Evolutionary conservation across 352 stramenopile genomes (phyloP).

Genomic region (Pythium vanterpoolii): DNA sequence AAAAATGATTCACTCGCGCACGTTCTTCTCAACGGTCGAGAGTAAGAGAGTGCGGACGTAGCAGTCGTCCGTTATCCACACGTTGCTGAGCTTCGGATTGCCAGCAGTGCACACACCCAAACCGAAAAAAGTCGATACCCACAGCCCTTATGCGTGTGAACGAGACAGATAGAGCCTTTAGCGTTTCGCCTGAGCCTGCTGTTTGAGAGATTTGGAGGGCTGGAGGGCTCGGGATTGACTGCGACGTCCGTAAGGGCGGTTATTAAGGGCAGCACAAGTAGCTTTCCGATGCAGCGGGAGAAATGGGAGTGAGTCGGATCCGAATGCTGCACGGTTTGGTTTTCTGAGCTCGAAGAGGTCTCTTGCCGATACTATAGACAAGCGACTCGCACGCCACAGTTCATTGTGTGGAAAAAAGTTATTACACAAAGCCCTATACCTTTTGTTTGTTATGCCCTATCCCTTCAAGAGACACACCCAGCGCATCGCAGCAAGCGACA

Average conservation of each 20-base stretch:
- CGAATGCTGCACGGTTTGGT: background rate
- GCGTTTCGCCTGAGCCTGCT: slow-evolving; percentile 13
- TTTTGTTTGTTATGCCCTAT: slow-evolving; percentile 17
- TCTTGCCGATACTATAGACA: slow-evolving; percentile 3
- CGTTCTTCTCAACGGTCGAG: slow-evolving; percentile 22
- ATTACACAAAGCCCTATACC: slow-evolving; percentile 8
- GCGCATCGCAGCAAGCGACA: slow-evolving; percentile 21
- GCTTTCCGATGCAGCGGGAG: slow-evolving; percentile 1
- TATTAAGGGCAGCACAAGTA: slow-evolving; percentile 2
- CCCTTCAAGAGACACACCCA: slow-evolving; percentile 25
- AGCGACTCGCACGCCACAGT: slow-evolving; percentile 9
- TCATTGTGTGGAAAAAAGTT: slow-evolving; percentile 14
- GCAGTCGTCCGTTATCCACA: slow-evolving; percentile 15
- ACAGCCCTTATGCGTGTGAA: slow-evolving; percentile 18
- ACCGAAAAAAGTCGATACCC: background rate
- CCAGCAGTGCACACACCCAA: background rate
- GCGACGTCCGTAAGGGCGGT: background rate
- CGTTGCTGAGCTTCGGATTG: background rate
- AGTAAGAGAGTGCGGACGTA: slow-evolving; percentile 8
- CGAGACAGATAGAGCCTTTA: slow-evolving; percentile 9
- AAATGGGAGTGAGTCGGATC: slow-evolving; percentile 4
- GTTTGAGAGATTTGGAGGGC: slow-evolving; percentile 1
- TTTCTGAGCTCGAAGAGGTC: background rate
- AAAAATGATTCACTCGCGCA: slow-evolving; percentile 14
- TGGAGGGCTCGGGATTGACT: slow-evolving; percentile 1